Conservation (phyloP, 2,329 filamentous ascomycete species). For the Hypomyces rosellus region DNA sequence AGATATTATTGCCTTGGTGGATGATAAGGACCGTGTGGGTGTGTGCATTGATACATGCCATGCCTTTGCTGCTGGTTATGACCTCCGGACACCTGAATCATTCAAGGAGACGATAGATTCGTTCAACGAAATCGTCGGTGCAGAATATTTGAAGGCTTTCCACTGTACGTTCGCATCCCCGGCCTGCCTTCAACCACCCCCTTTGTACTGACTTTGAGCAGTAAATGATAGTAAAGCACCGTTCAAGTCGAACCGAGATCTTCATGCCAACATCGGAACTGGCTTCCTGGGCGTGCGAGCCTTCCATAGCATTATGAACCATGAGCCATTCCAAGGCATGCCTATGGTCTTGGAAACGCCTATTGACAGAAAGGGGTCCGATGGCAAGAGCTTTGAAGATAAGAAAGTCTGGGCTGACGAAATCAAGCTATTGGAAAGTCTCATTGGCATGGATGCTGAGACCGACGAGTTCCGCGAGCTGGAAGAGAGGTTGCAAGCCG, state of each 20-base stretch:
- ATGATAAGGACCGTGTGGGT: constrained; percentile 77
- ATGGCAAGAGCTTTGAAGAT: constrained; percentile 67
- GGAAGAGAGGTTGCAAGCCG: constrained; percentile 58
- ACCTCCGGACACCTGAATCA: constrained; percentile 67
- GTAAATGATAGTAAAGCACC: constrained; percentile 96
- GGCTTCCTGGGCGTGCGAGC: constrained; percentile 86
- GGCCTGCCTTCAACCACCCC: background rate
- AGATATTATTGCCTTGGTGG: constrained; percentile 72
- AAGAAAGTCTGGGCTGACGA: constrained; percentile 83
- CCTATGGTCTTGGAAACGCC: constrained; percentile 98
- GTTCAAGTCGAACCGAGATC: constrained; percentile 70
- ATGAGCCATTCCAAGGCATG: constrained; percentile 64
- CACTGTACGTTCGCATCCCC: constrained; percentile 43
- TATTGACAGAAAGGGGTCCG: constrained; percentile 62
- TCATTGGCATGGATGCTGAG: constrained; percentile 78
- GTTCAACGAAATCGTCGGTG: constrained; percentile 73
- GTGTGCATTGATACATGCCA: constrained; percentile 98
- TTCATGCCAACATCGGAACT: constrained; percentile 94
- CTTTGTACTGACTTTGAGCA: constrained; percentile 17
- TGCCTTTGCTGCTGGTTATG: constrained; percentile 89
- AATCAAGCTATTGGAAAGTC: constrained; percentile 85
- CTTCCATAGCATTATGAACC: constrained; percentile 89
- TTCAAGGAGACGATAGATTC: constrained; percentile 67
- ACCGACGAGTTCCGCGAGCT: constrained; percentile 63
- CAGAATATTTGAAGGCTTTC: constrained; percentile 73